Percentiles rank a stretch among this genome's conserved stretches.
Conservation (phyloP, 163 green algal species). For the Chlamydomonas reinhardtii region DNA sequence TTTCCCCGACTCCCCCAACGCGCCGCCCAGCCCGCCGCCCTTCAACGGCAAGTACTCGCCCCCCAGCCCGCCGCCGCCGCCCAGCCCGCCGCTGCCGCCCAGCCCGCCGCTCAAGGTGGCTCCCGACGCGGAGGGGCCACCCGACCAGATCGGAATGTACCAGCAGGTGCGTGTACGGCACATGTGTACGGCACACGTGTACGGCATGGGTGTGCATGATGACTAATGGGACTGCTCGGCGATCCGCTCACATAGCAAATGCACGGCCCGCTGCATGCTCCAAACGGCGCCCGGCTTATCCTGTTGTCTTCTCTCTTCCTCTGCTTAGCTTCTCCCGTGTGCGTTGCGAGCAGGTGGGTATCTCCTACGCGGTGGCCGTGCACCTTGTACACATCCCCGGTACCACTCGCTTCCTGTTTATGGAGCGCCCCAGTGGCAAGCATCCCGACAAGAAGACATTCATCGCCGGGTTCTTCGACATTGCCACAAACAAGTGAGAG, state of each 20-base stretch:
- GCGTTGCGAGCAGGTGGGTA: conserved; percentile 7
- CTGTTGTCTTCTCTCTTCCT: too few species aligned
- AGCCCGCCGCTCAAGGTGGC: not conserved
- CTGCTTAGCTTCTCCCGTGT: not conserved
- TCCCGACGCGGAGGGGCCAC: not conserved
- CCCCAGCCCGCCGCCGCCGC: conserved; percentile 2
- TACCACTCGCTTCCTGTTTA: conserved; percentile 50
- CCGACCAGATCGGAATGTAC: conserved; percentile 32
- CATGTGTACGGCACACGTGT: too few species aligned
- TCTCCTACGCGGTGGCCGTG: conserved; percentile 23
- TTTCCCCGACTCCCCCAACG: not conserved
- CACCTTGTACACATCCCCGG: conserved; percentile 53
- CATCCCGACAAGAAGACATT: conserved; percentile 45
- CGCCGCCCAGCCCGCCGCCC: conserved; percentile 17
- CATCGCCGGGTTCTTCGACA: conserved; percentile 53
- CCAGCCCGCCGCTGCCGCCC: conserved; percentile 18
- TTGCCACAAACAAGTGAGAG: conserved; percentile 48
- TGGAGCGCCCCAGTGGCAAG: conserved; percentile 55
- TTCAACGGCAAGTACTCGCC: conserved; percentile 1
- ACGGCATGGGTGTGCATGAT: too few species aligned
- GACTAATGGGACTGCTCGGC: too few species aligned
- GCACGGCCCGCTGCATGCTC: too few species aligned
- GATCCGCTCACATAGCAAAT: too few species aligned
- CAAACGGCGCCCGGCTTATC: too few species aligned
- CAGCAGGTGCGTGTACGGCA: not conserved